Evolutionary conservation across 192 early-diverging fungal species (phyloP), one percentile per base, ranked within the genome.

Genomic region (Rhizoclosmatium sp.): DNA sequence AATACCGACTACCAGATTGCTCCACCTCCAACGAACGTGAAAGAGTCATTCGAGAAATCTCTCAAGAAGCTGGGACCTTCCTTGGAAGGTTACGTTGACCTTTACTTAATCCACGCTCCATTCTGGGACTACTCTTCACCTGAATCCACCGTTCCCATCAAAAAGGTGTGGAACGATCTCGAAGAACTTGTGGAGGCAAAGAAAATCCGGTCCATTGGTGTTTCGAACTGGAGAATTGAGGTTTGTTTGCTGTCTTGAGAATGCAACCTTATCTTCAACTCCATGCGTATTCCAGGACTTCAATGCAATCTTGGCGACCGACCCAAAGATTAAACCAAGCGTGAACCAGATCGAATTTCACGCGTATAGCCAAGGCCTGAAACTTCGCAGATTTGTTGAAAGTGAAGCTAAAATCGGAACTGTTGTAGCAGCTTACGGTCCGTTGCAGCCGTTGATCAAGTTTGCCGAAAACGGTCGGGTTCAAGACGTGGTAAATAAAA

Each of bases 21-120:
- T 2, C 14, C 75, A 16, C 75, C 75, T 3, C 65, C 65, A 16
- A 54, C 9, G 39, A 47, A 76, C 51, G 44, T 79, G 31, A 19
- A n/a, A 14, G 7, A 44, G 2, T 54, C 73, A 14, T 12, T 80
- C 14, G 54, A 21, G 2, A 58, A 70, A 3, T 72, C 93, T 3
- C 85, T 95, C 10, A 80, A 88, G 51, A 87, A 89, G 75, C 84
- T 97, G 16, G 87, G 89, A 41, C 75, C 93, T n/a, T 85, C 92
- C 44, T 42, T 70, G 7, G 70, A 61, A 59, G 78, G 78, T 7
- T 95, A 97, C 78, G 76, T 97, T 21, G 94, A 97, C 69, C 71
- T 95, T 46, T 93, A 94, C 75, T 81, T 97, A 61, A 89, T 96
- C 77, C 95, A 96, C 84, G 92, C 89, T 88, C 94, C 95, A 0